Evolutionary conservation across 2,329 filamentous ascomycete genomes (phyloP).

Genomic region (Paecilomyces dactylethromorphus): DNA sequence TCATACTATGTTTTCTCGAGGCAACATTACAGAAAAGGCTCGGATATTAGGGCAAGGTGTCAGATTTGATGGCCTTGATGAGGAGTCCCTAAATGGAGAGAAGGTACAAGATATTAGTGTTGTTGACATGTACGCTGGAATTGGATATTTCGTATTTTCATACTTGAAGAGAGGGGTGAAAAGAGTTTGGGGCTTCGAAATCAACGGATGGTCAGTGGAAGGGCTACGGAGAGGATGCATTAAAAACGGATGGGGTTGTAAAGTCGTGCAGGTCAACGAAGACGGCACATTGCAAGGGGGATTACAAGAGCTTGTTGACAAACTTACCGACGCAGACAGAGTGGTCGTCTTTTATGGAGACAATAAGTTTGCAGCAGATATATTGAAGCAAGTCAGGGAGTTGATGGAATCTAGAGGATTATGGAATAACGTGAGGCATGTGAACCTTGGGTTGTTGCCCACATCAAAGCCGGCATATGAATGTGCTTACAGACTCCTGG

Average conservation of each 20-base stretch:
- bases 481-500: constrained; percentile 43
- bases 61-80: constrained; percentile 27
- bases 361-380: constrained; percentile 50
- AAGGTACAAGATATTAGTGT: constrained; percentile 26
- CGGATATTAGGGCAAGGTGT: constrained; percentile 52
- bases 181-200: constrained; percentile 76
- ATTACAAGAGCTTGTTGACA: constrained; percentile 25
- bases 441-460: constrained; percentile 54
- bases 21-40: constrained; percentile 84
- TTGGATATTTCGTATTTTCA: constrained; percentile 88
- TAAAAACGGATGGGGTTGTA: constrained; percentile 60
- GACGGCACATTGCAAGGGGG: constrained; percentile 19
- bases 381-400: constrained; percentile 27
- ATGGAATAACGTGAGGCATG: constrained; percentile 44
- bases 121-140: constrained; percentile 84
- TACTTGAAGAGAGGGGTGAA: constrained; percentile 65
- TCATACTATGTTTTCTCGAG: constrained; percentile 91
- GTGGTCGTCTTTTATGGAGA: constrained; percentile 66
- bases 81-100: constrained; percentile 15
- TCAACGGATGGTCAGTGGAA: constrained; percentile 84
- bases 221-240: constrained; percentile 69
- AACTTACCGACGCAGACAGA: constrained; percentile 38
- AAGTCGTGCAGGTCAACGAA: constrained; percentile 43
- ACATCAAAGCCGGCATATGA: constrained; percentile 45
- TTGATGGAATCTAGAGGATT: constrained; percentile 22